Evolutionary conservation across 768 basidiomycete species (phyloP).

Genomic region (Mycena floridula): DNA sequence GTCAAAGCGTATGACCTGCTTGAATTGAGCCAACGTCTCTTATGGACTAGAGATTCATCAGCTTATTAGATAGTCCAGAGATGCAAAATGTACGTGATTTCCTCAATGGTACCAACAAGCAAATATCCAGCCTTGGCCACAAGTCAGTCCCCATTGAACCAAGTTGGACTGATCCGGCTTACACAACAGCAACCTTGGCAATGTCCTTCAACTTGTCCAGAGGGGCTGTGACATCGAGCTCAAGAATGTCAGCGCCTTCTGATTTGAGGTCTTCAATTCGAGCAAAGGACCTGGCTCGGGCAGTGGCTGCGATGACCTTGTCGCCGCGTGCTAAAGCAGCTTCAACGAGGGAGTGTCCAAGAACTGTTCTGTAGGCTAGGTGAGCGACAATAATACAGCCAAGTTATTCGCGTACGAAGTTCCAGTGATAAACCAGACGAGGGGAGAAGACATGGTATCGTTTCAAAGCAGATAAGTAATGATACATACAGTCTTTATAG

Average conservation of each 20-base stretch:
- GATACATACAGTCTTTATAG: too few relatives aligned
- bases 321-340: conserved; percentile 39
- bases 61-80: too few relatives aligned
- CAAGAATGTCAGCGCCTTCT: conserved; percentile 16
- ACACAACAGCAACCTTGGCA: conserved; percentile 17
- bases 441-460: too few relatives aligned
- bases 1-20: conserved; percentile 25
- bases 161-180: too few relatives aligned
- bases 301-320: conserved; percentile 43
- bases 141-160: too few relatives aligned
- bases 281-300: conserved; percentile 28
- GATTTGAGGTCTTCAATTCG: conserved; percentile 25
- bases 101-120: conserved; percentile 26
- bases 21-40: conserved; percentile 30
- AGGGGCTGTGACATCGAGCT: conserved; percentile 18
- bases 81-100: conserved; percentile 26
- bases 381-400: conserved; percentile 1
- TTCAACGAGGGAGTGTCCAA: conserved; percentile 33
- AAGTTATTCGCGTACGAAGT: conserved; percentile 20
- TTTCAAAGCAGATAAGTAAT: too few relatives aligned
- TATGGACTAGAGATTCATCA: conserved; percentile 27
- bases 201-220: conserved; percentile 10
- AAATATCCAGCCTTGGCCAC: too few relatives aligned
- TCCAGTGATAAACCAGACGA: conserved; percentile 25
- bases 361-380: conserved; percentile 27